Base-by-base conservation (phyloP, 2,329 filamentous ascomycete genomes). In the Alternaria conjuncta region DNA sequence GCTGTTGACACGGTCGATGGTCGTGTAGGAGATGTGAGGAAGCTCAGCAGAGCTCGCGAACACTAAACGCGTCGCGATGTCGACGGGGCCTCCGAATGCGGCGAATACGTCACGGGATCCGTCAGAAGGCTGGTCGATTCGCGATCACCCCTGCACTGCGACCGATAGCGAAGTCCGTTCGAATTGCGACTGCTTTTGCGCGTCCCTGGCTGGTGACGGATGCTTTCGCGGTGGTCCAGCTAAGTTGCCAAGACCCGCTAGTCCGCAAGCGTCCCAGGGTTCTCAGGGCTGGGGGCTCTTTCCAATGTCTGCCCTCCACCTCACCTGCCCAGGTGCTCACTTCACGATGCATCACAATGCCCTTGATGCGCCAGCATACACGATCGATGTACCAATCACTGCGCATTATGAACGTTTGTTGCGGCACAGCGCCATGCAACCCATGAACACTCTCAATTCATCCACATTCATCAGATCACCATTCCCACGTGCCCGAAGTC, bases 51-150 rank as follows among this genome's bases (percentile, higher is more conserved):
- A 72, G 73, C 70, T 71, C 72, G 71, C 70, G 69, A 68, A 61
- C 66, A 55, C 64, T 54, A 51, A 70, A 78, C 77, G 77, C 77
- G 77, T 78, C 74, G 71, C 66, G 69, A 60, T 55, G 47, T 64
- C 47, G 44, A 45, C 41, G 45, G 30, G 49, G 41, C 54, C 50
- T 36, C 28, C 51, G 44, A 41, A 54, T 30, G 53, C 30, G 53
- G 41, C 18, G 44, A 49, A 36, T 53, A 36, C 55, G 54, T 55
- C 43, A 60, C 61, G 21, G 23, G 23, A 36, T 53, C 41, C 57
- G 53, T 62, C 43, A 25, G 25, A 32, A 46, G 36, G 49, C 36
- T 36, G 32, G 32, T 30, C n/a, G 44, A 25, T 60, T 59, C 49
- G 51, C 50, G 49, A 65, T 62, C 45, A 46, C 47, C 43, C 60